Evolutionary conservation across 164 flowering plant species (phyloP).

Genomic region (Vitis riparia): DNA sequence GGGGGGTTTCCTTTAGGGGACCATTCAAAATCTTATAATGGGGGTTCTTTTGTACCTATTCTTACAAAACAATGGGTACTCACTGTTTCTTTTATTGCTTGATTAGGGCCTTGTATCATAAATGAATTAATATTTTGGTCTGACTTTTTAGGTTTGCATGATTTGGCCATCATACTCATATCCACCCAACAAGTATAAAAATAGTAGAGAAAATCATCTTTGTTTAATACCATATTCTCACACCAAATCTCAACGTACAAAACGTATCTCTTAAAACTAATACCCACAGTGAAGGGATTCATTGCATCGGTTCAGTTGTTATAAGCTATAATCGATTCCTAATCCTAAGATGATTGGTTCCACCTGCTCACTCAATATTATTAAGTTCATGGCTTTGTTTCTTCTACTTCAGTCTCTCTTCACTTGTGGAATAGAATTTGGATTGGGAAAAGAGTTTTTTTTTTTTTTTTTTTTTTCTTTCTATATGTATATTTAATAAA

Average conservation of each 20-base stretch:
- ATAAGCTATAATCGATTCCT: not conserved
- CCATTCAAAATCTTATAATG: not conserved
- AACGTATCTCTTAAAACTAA: constrained; percentile 13
- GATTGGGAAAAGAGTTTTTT: no score
- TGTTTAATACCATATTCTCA: not conserved
- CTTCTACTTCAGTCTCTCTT: not conserved
- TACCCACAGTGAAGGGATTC: constrained; percentile 8
- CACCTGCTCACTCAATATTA: constrained; percentile 9
- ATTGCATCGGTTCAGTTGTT: not conserved
- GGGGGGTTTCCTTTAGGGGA: not conserved
- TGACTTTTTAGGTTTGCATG: not conserved
- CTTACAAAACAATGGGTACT: not conserved
- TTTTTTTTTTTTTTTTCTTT: no score
- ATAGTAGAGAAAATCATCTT: not conserved
- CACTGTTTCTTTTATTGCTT: not conserved
- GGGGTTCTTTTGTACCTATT: not conserved
- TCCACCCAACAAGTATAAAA: constrained; percentile 2
- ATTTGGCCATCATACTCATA: constrained; percentile 5
- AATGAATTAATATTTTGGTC: not conserved
- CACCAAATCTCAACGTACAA: constrained; percentile 20
- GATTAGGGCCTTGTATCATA: not conserved
- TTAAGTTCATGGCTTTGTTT: not conserved
- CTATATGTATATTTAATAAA: no score
- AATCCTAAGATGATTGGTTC: not conserved
- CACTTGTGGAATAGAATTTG: not conserved